Conservation (phyloP, 345 rosid species). For the Nasturtium officinale region DNA sequence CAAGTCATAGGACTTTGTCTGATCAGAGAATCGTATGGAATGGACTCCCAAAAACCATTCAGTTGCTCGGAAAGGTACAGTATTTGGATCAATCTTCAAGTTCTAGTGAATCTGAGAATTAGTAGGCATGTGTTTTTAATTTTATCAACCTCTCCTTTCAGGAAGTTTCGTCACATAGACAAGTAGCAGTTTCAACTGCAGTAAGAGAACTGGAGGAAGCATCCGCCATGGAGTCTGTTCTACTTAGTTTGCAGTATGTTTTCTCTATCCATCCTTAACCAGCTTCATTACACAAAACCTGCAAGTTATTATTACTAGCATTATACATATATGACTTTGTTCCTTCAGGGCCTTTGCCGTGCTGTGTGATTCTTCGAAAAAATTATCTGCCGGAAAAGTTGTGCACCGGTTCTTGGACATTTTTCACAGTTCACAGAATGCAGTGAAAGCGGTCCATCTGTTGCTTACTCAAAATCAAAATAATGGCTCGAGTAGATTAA, state of each 20-base stretch:
- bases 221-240: slow-evolving; percentile 46
- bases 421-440: slow-evolving; percentile 43
- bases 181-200: slow-evolving; percentile 46
- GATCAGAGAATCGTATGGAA: slow-evolving; percentile 45
- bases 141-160: slow-evolving; percentile 30
- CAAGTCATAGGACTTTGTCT: slow-evolving; percentile 42
- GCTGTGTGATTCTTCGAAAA: slow-evolving; percentile 44
- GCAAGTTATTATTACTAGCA: not conserved
- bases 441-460: slow-evolving; percentile 36
- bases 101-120: not conserved
- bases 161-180: slow-evolving; percentile 45
- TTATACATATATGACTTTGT: slow-evolving; percentile 18
- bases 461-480: slow-evolving; percentile 39
- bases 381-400: slow-evolving; percentile 40
- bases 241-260: slow-evolving; percentile 42
- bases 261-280: slow-evolving; percentile 2
- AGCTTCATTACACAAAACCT: not conserved
- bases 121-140: slow-evolving; percentile 15
- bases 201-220: slow-evolving; percentile 51
- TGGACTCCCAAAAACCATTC: slow-evolving; percentile 45
- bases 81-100: slow-evolving; percentile 1
- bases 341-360: slow-evolving; percentile 45
- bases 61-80: slow-evolving; percentile 48
- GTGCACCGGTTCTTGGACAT: slow-evolving; percentile 49
- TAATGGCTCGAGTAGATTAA: slow-evolving; percentile 19